Base-by-base conservation (phyloP, 768 basidiomycete species). In the Clitopilus passeckerianus region DNA sequence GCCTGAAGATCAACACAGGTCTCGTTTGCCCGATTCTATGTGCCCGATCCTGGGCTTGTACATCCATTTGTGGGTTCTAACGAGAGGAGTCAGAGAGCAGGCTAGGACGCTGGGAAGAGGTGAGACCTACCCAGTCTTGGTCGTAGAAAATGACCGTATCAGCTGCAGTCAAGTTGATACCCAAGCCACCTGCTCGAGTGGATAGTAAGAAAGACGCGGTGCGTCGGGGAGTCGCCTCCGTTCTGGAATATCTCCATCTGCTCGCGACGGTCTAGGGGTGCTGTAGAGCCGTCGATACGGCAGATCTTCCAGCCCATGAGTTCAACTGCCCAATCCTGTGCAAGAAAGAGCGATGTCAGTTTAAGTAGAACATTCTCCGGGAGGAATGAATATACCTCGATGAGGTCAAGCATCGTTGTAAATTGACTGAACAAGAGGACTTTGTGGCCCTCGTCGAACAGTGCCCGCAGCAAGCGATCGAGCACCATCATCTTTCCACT, bases 401-500 rank as follows among this genome's bases (percentile, higher is more conserved):
- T 91, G 65, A 99, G 89, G 67, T 99, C 90, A 58, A 98, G 76
- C 94, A 98, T 94, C 4, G 89, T 94, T 52, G 91, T 95, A 73
- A 99, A 98, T 73, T 99, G 96, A 59, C 91, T 92, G 72, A 91
- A 91, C 12, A 91, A 67, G n/a, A 95, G 73, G 0, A 93, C 91
- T 68, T 94, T 96, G 72, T 96, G 95, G 7, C 81, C 83, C 2
- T 87, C 75, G 37, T 75, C 77, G 72, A 98, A 93, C 30, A 99
- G 74, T 58, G 87, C 94, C 33, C 84, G 84, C 7, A 99, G 80
- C 8, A 99, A 76, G 6, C 95, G 85, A 62, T 98, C 91, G 0
- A 99, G 82, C 1, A 99, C 77, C 80, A 98, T 89, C 96, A 98
- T 98, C 79, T 99, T 99, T 16, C 97, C 97, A 59, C 91, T 93